These are phyloP conservation scores for Plasmodium malariae DNA, from an alignment of 169 alveolate genomes.

Conservation along the genomic window DNA sequence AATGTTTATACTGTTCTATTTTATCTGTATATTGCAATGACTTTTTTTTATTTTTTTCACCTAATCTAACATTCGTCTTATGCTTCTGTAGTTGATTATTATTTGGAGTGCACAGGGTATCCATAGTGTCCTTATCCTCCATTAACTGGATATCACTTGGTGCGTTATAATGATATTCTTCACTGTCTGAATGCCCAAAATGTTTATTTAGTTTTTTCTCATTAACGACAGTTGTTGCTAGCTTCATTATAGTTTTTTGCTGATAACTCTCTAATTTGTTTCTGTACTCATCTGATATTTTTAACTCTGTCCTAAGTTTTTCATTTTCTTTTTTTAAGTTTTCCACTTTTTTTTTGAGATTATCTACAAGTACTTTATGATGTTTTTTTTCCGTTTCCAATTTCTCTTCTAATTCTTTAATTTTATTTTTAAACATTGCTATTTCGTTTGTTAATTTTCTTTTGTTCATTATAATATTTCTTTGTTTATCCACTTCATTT, in stretches of 20 bases:
- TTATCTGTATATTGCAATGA: not conserved
- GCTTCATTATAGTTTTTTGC: conserved; percentile 64
- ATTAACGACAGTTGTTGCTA: conserved; percentile 51
- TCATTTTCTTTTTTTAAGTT: conserved; percentile 49
- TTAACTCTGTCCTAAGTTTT: conserved; percentile 67
- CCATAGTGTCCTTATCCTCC: not conserved
- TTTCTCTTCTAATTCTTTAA: conserved; percentile 67
- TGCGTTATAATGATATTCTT: not conserved
- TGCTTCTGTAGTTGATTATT: not conserved
- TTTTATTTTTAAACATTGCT: conserved; percentile 75
- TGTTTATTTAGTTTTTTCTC: conserved; percentile 11
- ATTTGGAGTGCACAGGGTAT: not conserved
- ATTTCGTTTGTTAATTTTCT: conserved; percentile 74
- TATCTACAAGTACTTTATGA: conserved; percentile 56
- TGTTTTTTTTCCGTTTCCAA: conserved; percentile 52
- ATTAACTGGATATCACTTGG: not conserved
- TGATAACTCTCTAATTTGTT: conserved; percentile 66
- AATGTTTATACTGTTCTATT: not conserved
- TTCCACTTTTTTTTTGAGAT: conserved; percentile 59
- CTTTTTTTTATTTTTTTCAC: not conserved
- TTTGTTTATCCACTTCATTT: conserved; percentile 71
- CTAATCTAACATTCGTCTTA: not conserved
- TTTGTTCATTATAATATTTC: conserved; percentile 52
- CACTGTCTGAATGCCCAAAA: not conserved
- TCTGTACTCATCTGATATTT: conserved; percentile 77